phyloP scores from a whole-genome alignment of 257 asterid genomes.

The Salvia hispanica region DNA sequence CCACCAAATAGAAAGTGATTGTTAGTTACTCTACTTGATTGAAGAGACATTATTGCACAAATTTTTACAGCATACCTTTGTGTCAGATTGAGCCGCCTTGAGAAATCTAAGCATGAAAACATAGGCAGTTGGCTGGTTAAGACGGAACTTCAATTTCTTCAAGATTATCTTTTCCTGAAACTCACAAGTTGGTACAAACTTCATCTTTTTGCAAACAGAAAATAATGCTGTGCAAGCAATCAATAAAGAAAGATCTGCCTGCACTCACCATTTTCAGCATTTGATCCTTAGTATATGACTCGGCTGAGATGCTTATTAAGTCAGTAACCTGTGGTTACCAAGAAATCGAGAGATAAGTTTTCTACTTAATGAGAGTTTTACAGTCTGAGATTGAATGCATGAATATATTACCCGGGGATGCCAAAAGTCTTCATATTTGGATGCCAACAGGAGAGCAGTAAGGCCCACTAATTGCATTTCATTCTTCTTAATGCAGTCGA shows the following conservation, averaged over 20 bases:
- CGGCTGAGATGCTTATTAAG: conserved; percentile 81
- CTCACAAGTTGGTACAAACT: background rate
- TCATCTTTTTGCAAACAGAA: background rate
- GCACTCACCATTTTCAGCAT: conserved; percentile 82
- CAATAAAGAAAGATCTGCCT: background rate
- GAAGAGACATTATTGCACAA: background rate
- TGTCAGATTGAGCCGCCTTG: conserved; percentile 81
- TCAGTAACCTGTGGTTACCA: conserved; percentile 65
- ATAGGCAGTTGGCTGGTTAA: conserved; percentile 86
- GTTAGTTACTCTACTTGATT: too few species aligned
- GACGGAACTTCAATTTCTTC: conserved; percentile 78
- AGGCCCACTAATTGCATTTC: conserved; percentile 95
- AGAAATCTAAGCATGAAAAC: conserved; percentile 95
- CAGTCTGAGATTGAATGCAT: conserved; percentile 7
- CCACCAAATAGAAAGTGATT: background rate
- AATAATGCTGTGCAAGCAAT: background rate
- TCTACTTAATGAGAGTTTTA: conserved; percentile 7
- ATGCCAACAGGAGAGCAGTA: conserved; percentile 89
- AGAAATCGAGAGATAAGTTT: conserved; percentile 6
- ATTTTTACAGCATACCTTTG: conserved; percentile 41
- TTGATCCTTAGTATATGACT: conserved; percentile 73
- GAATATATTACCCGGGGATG: conserved; percentile 78
- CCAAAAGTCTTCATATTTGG: conserved; percentile 97
- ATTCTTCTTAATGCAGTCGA: conserved; percentile 59
- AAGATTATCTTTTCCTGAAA: conserved; percentile 74